These are phyloP conservation scores for Sporothrix protearum DNA, from an alignment of 2,329 filamentous ascomycete genomes.

Conservation along the genomic window DNA sequence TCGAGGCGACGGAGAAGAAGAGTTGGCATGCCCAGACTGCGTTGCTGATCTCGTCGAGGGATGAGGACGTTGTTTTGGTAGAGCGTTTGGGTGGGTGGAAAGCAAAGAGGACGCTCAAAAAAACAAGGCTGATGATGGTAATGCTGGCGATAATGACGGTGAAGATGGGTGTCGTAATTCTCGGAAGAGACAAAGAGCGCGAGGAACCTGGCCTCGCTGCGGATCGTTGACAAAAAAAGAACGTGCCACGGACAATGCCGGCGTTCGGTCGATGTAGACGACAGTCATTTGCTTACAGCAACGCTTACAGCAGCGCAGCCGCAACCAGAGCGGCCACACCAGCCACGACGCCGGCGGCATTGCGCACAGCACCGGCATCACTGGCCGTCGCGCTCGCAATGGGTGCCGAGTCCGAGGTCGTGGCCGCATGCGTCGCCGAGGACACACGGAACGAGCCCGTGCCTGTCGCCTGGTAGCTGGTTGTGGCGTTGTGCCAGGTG, in stretches of 20 bases:
- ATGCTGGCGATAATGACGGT: too few species aligned
- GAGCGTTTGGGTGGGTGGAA: background rate
- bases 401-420: slow-evolving; percentile 35
- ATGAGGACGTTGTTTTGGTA: background rate
- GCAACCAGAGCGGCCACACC: slow-evolving; percentile 39
- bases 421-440: slow-evolving; percentile 32
- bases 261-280: too few species aligned
- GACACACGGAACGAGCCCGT: slow-evolving; percentile 34
- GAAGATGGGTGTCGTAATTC: background rate
- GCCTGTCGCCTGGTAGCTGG: slow-evolving; percentile 29
- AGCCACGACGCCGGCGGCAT: slow-evolving; percentile 49
- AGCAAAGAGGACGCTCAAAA: background rate
- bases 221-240: slow-evolving; percentile 30
- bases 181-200: background rate
- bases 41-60: background rate
- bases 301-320: slow-evolving; percentile 51
- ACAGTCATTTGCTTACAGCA: background rate
- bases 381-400: slow-evolving; percentile 40
- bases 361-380: slow-evolving; percentile 49
- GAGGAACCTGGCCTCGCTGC: background rate
- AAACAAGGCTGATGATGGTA: background rate
- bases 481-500: slow-evolving; percentile 38
- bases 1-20: background rate
- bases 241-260: too few species aligned
- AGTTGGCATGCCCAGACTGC: background rate